A percentile compares a stretch with the other conserved stretches of the same genome.
phyloP scores from a whole-genome alignment of 2,329 filamentous ascomycete species.

The Pseudohalonectria lignicola region DNA sequence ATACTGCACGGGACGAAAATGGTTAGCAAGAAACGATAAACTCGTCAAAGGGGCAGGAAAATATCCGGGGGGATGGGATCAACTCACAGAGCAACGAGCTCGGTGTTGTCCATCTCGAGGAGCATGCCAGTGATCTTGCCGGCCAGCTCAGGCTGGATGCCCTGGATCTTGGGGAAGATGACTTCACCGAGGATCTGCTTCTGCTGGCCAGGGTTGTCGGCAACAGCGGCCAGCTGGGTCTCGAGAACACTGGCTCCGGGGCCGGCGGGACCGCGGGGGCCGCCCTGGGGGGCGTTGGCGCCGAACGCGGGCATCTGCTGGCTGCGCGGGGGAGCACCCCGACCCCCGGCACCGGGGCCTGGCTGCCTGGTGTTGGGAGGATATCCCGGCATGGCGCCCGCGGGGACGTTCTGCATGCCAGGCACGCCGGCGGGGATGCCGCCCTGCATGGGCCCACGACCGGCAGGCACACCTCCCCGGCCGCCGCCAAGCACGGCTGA shows the following conservation, averaged over 20 bases:
- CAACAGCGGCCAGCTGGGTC: conserved; percentile 41
- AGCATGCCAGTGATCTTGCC: conserved; percentile 99
- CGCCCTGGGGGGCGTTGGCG: conserved; percentile 31
- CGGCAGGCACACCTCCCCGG: conserved; percentile 53
- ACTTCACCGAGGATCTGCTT: conserved; percentile 98
- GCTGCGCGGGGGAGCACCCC: conserved; percentile 27
- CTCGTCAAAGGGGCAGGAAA: too few species aligned
- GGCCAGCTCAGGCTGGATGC: conserved; percentile 86
- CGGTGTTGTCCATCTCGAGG: conserved; percentile 95
- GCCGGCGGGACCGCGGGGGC: conserved; percentile 27
- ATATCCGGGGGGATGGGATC: too few species aligned
- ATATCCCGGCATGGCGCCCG: conserved; percentile 43
- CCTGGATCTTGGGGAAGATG: conserved; percentile 96
- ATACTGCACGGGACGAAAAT: conserved; percentile 47
- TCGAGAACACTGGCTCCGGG: conserved; percentile 33
- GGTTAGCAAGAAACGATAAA: too few species aligned
- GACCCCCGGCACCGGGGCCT: conserved; percentile 29
- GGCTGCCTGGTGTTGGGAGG: conserved; percentile 41
- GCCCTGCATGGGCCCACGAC: conserved; percentile 63
- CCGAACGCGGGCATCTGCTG: conserved; percentile 26
- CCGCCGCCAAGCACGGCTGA: conserved; percentile 49
- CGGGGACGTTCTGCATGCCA: conserved; percentile 41
- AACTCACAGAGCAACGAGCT: conserved; percentile 91
- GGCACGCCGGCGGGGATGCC: conserved; percentile 35
- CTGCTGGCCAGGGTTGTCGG: conserved; percentile 58